Evolutionary conservation across 2,329 filamentous ascomycete genomes (phyloP), one percentile per base, ranked within the genome.

Genomic region (Sphaerulina musiva): DNA sequence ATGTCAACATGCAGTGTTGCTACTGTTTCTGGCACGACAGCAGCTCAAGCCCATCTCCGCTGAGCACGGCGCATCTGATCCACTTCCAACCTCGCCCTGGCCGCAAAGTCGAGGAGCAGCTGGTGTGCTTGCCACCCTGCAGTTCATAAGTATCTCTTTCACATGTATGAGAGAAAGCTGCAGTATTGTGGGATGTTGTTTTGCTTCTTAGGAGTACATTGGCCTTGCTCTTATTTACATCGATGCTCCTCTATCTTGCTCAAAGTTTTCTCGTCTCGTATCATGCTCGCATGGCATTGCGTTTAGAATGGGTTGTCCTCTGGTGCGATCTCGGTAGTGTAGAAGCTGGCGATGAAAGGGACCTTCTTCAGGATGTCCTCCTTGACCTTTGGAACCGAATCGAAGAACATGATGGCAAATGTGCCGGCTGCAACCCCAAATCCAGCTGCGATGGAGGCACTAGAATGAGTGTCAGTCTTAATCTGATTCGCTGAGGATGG

Each of bases 401-500:
- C 78, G 72, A 84, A 80, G 76, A 85, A 82, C 74, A 81, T 84
- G 62, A 85, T 68, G 38, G 78, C 80, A 70, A 81, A 80, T 67
- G 80, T 72, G 59, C 79, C 81, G 41, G 78, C 75, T 45, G 76
- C 74, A 58, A 76, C 78, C 60, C 80, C 82, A 70, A 84, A 83
- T 45, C 74, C 74, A 51, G 71, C 76, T 43, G 75, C 77, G 47
- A 81, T 74, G 51, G 66, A 60, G 53, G 70, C 76, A 72, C 68
- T 72, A 72, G 51, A 70, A 61, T 8, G 20, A 2, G 34, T n/a
- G 42, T 56, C 42, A 56, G 54, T 31, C 9, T 34, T 26, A 10
- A 14, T 42, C 29, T 6, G 14, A 34, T n/a, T 47, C 29, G 12
- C 39, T 9, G 14, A 26, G 8, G 5, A 38, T 10, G 11, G 14